phyloP scores from a whole-genome alignment of 129 eudicot species.

The Chrysanthemum makinoi region DNA sequence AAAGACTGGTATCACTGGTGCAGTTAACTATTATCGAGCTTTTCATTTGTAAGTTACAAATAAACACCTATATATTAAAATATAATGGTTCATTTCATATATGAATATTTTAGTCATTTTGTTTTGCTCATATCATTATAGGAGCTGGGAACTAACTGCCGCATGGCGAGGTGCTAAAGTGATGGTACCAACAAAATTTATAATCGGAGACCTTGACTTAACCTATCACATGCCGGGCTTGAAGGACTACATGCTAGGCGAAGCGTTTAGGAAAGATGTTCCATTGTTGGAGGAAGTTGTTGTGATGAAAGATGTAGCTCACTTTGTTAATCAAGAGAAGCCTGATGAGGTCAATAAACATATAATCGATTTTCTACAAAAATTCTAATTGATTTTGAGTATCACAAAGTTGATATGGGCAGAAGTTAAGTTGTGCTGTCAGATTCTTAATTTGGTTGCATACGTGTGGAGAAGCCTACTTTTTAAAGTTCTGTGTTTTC shows the following conservation, averaged over 20 bases:
- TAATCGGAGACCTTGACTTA: constrained; percentile 57
- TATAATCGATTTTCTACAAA: constrained; percentile 45
- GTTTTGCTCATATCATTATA: background rate
- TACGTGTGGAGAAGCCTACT: too few species aligned
- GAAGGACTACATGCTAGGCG: constrained; percentile 48
- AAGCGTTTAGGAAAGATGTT: constrained; percentile 52
- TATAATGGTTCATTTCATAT: background rate
- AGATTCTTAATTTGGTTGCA: too few species aligned
- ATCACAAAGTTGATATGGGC: background rate
- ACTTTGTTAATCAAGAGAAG: constrained; percentile 64
- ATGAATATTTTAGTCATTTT: background rate
- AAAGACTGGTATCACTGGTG: constrained; percentile 61
- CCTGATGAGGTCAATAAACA: constrained; percentile 58
- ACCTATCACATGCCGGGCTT: constrained; percentile 48
- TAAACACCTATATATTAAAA: too few species aligned
- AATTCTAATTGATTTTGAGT: constrained; percentile 30
- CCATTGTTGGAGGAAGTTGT: constrained; percentile 62
- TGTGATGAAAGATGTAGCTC: constrained; percentile 63
- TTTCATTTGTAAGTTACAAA: too few species aligned
- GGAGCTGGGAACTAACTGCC: constrained; percentile 35
- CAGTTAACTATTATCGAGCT: constrained; percentile 68
- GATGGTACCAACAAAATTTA: constrained; percentile 59
- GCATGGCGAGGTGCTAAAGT: constrained; percentile 72
- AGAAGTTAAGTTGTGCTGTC: too few species aligned
- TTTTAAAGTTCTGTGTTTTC: too few species aligned